phyloP scores from a whole-genome alignment of 1,284 basidiomycete species.

The Cryptococcus sp. region DNA sequence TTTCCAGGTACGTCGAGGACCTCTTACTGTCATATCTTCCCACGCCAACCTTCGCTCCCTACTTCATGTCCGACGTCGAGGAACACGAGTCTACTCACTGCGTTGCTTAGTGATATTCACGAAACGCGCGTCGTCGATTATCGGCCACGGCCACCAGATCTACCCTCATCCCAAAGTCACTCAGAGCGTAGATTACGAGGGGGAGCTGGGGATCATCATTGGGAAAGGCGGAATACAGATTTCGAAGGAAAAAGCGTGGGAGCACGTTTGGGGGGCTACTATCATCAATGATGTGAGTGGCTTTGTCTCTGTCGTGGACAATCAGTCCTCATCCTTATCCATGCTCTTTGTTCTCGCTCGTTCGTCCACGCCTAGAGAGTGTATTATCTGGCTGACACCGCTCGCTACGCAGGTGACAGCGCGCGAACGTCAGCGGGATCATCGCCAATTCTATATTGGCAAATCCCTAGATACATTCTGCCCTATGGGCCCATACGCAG shows the following conservation, averaged over 20 bases:
- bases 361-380: not conserved
- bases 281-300: constrained; percentile 42
- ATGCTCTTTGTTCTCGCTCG: too few species aligned
- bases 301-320: not conserved
- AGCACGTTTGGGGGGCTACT: constrained; percentile 47
- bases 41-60: too few species aligned
- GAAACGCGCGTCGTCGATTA: constrained; percentile 46
- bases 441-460: constrained; percentile 50
- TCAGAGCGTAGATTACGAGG: constrained; percentile 45
- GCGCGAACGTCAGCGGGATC: constrained; percentile 44
- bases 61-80: too few species aligned
- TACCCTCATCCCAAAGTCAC: constrained; percentile 46
- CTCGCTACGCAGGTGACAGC: constrained; percentile 25
- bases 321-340: not conserved
- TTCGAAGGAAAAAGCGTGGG: constrained; percentile 44
- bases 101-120: constrained; percentile 42
- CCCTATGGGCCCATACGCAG: constrained; percentile 43
- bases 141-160: constrained; percentile 32
- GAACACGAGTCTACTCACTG: not conserved
- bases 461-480: constrained; percentile 52
- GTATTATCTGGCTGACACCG: not conserved
- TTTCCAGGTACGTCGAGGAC: constrained; percentile 23
- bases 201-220: constrained; percentile 49
- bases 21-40: not conserved
- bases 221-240: constrained; percentile 45